Evolutionary conservation across 257 asterid genomes (phyloP), one percentile per base, ranked within the genome.

Genomic region (Dorcoceras hygrometricum): DNA sequence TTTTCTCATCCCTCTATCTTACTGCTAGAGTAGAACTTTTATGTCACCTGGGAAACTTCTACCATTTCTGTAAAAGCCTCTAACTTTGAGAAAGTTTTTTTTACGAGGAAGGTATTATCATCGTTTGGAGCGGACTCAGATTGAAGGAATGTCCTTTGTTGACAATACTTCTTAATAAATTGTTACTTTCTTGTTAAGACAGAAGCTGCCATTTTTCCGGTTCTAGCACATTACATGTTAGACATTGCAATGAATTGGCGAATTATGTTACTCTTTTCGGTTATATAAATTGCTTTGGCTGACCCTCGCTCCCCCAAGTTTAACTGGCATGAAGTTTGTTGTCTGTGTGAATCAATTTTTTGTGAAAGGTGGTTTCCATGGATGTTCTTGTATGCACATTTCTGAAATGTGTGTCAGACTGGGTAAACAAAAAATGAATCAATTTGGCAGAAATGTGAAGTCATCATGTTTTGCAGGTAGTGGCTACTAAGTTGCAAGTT

Each of bases 401-500:
- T 5, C 20, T 61, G 60, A 54, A 51, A 73, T 34, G 71, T 62
- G 31, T 43, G 8, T n/a, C n/a, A n/a, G 28, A 57, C 59, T 28
- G 54, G 31, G 48, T 34, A 7, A 51, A n/a, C n/a, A n/a, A 46
- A 50, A 48, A n/a, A 18, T 57, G 24, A 67, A 23, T 68, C 22
- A 55, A 55, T 61, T 34, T n/a, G 18, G 53, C 58, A 57, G 65
- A 55, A 39, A 48, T 32, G 59, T 53, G 25, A 71, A 59, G 29
- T 29, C 22, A 56, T 36, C 57, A 23, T 32, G 53, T 54, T 75
- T 73, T 73, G 70, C 90, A 94, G 99, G 85, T 32, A 59, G 99
- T 94, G 71, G 95, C 86, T 23, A 73, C 76, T 56, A 80, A 88
- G 81, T 65, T 90, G 78, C 80, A 75, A 71, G 70, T 63, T 73